Evolutionary conservation across 371 early-diverging fungal genomes (phyloP).

Genomic region (Aphelidium insulamus): DNA sequence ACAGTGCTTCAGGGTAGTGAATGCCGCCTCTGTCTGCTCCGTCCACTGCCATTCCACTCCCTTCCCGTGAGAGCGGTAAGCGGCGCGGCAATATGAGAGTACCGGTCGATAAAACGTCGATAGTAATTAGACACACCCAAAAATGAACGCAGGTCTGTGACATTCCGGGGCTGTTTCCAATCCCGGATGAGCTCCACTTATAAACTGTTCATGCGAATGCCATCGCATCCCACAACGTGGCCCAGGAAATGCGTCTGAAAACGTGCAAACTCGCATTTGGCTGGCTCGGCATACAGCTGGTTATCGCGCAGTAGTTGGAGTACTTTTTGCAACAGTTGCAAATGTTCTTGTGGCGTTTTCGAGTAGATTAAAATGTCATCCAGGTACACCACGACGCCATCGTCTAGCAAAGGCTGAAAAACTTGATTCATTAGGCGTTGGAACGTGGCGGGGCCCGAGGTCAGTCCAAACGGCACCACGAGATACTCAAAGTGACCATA

Average conservation of each 20-base stretch:
- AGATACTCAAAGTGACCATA: slow-evolving; percentile 16
- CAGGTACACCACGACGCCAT: slow-evolving; percentile 10
- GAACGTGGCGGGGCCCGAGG: slow-evolving; percentile 15
- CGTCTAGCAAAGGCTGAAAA: slow-evolving; percentile 5
- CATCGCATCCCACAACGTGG: slow-evolving; percentile 7
- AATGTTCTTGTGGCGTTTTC: slow-evolving; percentile 6
- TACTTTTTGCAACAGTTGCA: slow-evolving; percentile 6
- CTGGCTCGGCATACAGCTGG: slow-evolving; percentile 8
- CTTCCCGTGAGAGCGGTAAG: slow-evolving; percentile 14
- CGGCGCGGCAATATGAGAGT: slow-evolving; percentile 12
- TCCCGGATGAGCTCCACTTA: slow-evolving; percentile 13
- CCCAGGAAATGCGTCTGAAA: slow-evolving; percentile 17
- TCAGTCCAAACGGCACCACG: slow-evolving; percentile 17
- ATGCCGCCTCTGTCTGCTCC: slow-evolving; percentile 7
- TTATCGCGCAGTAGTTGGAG: slow-evolving; percentile 9
- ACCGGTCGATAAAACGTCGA: slow-evolving; percentile 18
- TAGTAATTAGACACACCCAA: slow-evolving; percentile 27
- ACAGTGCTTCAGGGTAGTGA: slow-evolving; percentile 12
- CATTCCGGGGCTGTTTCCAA: slow-evolving; percentile 9
- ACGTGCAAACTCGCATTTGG: slow-evolving; percentile 18
- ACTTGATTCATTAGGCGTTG: slow-evolving; percentile 11
- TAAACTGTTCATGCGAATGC: slow-evolving; percentile 10
- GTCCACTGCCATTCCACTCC: slow-evolving; percentile 12
- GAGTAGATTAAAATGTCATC: slow-evolving; percentile 19
- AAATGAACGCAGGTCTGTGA: slow-evolving; percentile 17